Evolutionary conservation across 2,329 filamentous ascomycete genomes (phyloP), one percentile per base, ranked within the genome.

Genomic region (Ophiostoma novo-ulmi): DNA sequence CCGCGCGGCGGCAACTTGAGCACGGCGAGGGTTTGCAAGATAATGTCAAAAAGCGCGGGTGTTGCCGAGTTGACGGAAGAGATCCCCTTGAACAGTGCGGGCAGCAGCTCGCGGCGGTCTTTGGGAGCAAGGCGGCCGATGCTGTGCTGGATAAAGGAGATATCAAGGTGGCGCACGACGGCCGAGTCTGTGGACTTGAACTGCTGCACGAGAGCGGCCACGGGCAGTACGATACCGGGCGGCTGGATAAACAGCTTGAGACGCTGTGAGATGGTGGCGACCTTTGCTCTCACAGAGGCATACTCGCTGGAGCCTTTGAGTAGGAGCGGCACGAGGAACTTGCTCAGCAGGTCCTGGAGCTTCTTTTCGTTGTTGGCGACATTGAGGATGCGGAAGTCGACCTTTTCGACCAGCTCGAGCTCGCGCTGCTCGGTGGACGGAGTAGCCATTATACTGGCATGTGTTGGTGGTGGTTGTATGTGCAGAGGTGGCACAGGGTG

Each of bases 131-230:
- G 78, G 3, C 85, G 82, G 61, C 81, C 79, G 38, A 87, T 76
- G 61, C 94, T 95, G 77, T 97, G 92, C 76, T 96, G 92, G 52
- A 97, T 91, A 77, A 97, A 97, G 22, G 91, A 85, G 58, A 98
- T 82, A 79, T 98, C 94, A 75, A 97, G 91, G 77, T 97, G 92
- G 73, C 92, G 90, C 74, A 99, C 88, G 52, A 97, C 84, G 0
- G 89, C 83, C 14, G 89, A 90, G 55, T 88, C 84, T 52, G 87
- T 88, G 31, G 91, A 87, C 79, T 96, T 97, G 84, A 97, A 97
- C 78, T 98, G 95, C 75, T 93, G 90, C 70, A 98, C 80, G 22
- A 99, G 84, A 20, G 89, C 88, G n/a, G 88, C 86, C 14, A 98
- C 93, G 0, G 95, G 95, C 6, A 99, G 83, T 70, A 94, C 85